phyloP scores from a whole-genome alignment of 2,329 filamentous ascomycete genomes.

The Pseudogymnoascus destructans region DNA sequence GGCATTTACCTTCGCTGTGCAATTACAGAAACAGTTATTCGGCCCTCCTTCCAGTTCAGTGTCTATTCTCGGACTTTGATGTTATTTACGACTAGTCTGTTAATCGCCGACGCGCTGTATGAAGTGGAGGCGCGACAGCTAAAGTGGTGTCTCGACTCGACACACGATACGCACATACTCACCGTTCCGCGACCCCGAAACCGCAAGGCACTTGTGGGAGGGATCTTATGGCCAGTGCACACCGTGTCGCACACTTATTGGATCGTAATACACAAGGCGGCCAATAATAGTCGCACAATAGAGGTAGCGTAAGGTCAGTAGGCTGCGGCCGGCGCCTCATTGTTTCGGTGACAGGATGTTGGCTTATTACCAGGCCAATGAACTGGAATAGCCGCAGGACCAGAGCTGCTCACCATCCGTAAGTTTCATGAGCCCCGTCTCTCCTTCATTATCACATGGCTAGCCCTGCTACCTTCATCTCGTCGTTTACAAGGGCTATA shows the following conservation, averaged over 20 bases:
- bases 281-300: neutral
- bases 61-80: neutral
- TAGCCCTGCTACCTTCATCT: neutral
- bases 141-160: neutral
- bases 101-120: neutral
- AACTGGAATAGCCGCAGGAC: neutral
- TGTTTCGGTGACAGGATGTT: neutral
- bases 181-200: neutral
- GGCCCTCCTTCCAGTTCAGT: neutral
- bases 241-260: slow-evolving; percentile 1
- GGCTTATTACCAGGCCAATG: neutral
- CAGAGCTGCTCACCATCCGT: neutral
- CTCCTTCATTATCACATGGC: neutral
- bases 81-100: neutral
- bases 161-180: neutral
- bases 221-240: neutral
- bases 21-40: neutral
- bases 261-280: slow-evolving; percentile 2
- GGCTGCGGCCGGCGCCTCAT: neutral
- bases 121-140: neutral
- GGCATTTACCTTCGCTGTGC: neutral
- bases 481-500: neutral
- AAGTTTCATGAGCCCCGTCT: neutral
- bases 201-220: neutral
- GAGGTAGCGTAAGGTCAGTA: neutral